These are phyloP conservation scores for Podospora pseudopauciseta DNA, from an alignment of 495 filamentous ascomycete genomes.

Conservation along the genomic window DNA sequence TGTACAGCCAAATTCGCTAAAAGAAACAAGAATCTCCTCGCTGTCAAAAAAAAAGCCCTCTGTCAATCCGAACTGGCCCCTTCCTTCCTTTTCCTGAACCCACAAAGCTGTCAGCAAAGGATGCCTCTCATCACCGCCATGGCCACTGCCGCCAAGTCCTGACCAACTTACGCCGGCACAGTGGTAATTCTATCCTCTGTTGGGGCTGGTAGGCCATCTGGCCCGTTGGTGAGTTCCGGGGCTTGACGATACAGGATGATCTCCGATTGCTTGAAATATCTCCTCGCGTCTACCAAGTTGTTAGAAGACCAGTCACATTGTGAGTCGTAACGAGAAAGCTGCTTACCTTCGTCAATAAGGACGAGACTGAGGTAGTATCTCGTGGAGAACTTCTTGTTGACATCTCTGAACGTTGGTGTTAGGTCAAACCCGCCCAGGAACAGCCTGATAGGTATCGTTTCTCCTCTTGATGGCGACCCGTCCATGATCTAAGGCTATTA, in stretches of 20 bases:
- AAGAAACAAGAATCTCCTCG: not conserved
- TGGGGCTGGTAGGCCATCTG: slow-evolving; percentile 26
- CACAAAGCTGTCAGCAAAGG: not conserved
- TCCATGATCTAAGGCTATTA: slow-evolving; percentile 79
- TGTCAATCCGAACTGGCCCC: not conserved
- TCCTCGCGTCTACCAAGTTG: slow-evolving; percentile 68
- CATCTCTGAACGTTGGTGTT: slow-evolving; percentile 97
- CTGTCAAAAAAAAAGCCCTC: not conserved
- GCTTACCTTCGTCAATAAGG: slow-evolving; percentile 87
- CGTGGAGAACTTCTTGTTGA: slow-evolving; percentile 99
- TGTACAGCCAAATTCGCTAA: slow-evolving; percentile 21
- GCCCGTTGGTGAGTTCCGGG: slow-evolving; percentile 57
- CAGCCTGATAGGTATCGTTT: slow-evolving; percentile 96
- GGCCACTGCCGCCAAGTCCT: not conserved
- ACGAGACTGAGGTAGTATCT: slow-evolving; percentile 96
- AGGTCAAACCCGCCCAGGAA: slow-evolving; percentile 98
- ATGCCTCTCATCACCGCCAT: not conserved
- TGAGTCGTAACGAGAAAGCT: not conserved
- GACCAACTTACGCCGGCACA: slow-evolving; percentile 23
- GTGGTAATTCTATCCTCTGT: slow-evolving; percentile 28
- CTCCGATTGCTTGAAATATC: slow-evolving; percentile 99
- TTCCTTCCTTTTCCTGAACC: not conserved
- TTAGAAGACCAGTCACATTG: slow-evolving; percentile 1
- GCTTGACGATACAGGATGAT: slow-evolving; percentile 96
- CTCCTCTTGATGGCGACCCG: slow-evolving; percentile 91